Conservation (phyloP, 306 rosid species). For the Prinsepia uniflora region DNA sequence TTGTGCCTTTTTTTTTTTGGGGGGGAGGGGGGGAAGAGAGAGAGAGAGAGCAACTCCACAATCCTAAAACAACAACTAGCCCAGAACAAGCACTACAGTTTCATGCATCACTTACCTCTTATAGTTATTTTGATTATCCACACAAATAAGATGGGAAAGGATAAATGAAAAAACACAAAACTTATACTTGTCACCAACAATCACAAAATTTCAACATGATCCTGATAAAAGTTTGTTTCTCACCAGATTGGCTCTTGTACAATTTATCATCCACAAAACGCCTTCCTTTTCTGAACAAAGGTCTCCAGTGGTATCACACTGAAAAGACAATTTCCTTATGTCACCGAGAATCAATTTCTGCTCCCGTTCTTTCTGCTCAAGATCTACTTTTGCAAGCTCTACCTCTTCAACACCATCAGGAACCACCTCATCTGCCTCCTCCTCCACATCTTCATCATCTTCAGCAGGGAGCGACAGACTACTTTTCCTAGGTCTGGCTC, state of each 20-base stretch:
- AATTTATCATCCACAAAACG: constrained; percentile 80
- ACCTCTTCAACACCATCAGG: constrained; percentile 99
- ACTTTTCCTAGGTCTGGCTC: constrained; percentile 88
- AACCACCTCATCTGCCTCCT: constrained; percentile 95
- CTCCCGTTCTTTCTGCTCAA: constrained; percentile 79
- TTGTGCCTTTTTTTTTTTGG: too few species aligned
- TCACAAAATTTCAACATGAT: constrained; percentile 15
- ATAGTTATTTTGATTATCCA: not conserved
- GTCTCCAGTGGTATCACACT: constrained; percentile 59
- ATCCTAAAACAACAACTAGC: not conserved
- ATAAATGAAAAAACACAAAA: not conserved
- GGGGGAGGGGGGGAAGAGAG: not conserved
- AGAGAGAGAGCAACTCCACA: not conserved
- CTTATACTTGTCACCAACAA: not conserved
- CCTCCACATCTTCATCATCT: constrained; percentile 95
- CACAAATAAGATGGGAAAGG: not conserved
- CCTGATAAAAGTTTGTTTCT: constrained; percentile 37
- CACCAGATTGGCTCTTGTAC: constrained; percentile 76
- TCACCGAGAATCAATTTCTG: constrained; percentile 80
- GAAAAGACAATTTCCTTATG: constrained; percentile 65
- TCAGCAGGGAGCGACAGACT: constrained; percentile 77
- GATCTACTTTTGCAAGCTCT: constrained; percentile 85
- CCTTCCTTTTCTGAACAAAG: constrained; percentile 66
- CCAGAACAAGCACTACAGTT: not conserved
- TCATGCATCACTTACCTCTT: not conserved